phyloP scores from a whole-genome alignment of 208 protist species.

The Trypanosomatidae sp. region DNA sequence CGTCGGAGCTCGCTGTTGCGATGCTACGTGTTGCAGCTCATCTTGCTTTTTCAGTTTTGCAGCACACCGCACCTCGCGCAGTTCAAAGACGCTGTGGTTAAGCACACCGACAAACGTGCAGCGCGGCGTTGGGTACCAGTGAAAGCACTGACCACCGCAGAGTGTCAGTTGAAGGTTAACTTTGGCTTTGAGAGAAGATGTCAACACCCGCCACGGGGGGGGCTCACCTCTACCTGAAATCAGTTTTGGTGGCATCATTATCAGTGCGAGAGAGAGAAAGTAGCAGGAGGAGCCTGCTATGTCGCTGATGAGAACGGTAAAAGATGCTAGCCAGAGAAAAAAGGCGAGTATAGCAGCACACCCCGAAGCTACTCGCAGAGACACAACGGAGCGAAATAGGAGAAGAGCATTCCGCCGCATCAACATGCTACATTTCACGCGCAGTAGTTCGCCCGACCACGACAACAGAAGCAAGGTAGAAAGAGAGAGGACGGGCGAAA shows the following conservation, averaged over 20 bases:
- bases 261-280: neutral
- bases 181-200: conserved; percentile 21
- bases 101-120: conserved; percentile 59
- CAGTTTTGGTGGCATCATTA: neutral
- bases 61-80: conserved; percentile 24
- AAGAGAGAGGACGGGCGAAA: neutral
- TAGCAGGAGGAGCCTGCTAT: neutral
- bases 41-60: neutral
- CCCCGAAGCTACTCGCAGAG: neutral
- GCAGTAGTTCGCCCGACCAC: neutral
- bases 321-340: neutral
- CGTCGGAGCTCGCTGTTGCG: neutral
- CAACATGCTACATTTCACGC: neutral
- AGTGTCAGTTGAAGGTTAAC: conserved; percentile 59
- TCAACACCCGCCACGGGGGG: conserved; percentile 33
- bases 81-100: conserved; percentile 41
- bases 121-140: conserved; percentile 49
- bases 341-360: neutral
- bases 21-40: neutral
- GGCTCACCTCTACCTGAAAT: too few relatives aligned
- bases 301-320: neutral
- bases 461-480: neutral
- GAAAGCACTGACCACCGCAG: conserved; percentile 79
- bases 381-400: neutral
- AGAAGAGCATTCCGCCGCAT: neutral